These are phyloP conservation scores for Boechera retrofracta DNA, from an alignment of 345 rosid species.

Conservation along the genomic window DNA sequence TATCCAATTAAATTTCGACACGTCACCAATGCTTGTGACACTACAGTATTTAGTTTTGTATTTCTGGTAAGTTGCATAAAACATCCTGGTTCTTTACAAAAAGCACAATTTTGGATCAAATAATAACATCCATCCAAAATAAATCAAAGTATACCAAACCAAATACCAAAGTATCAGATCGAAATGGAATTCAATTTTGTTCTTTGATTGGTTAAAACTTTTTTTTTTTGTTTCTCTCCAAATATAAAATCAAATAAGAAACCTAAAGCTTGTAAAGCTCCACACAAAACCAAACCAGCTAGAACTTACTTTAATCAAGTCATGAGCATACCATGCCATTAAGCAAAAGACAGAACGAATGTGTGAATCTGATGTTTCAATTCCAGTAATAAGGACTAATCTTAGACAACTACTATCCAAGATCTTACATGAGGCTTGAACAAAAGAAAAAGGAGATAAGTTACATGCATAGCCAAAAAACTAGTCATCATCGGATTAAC, in stretches of 20 bases:
- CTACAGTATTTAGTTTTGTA: background rate
- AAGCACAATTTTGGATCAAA: background rate
- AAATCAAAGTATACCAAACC: no score
- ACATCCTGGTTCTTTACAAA: background rate
- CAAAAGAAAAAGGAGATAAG: background rate
- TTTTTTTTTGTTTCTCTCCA: background rate
- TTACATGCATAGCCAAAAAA: background rate
- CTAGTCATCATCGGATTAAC: background rate
- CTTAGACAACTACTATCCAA: background rate
- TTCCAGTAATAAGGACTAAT: background rate
- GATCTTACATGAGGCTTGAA: background rate
- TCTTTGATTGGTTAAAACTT: background rate
- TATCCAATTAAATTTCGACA: constrained; percentile 23
- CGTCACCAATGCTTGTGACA: constrained; percentile 3
- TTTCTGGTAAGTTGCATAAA: constrained; percentile 1
- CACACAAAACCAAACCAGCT: background rate
- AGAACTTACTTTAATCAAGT: background rate
- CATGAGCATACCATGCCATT: background rate
- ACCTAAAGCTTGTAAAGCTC: background rate
- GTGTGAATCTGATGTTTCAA: background rate
- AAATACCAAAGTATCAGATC: background rate
- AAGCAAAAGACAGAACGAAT: background rate
- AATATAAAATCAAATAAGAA: background rate
- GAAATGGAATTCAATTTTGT: background rate
- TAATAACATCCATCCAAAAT: background rate